Evolutionary conservation across 2,329 filamentous ascomycete species (phyloP).

Genomic region (Fusarium sp.): DNA sequence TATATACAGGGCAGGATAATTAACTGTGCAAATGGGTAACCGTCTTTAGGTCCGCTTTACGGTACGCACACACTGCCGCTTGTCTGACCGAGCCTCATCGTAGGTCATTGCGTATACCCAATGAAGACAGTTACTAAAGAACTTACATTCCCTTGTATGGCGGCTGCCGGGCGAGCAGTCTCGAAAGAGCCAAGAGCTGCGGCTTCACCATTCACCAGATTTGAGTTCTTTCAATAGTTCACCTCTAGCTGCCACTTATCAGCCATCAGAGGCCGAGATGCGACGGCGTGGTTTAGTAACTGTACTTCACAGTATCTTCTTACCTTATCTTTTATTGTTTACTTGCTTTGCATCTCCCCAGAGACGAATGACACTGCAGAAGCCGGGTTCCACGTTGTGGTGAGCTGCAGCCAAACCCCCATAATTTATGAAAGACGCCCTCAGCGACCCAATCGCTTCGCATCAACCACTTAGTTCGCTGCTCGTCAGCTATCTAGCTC

Average conservation of each 20-base stretch:
- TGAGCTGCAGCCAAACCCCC: slow-evolving; percentile 40
- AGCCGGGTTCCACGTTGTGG: slow-evolving; percentile 34
- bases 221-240: slow-evolving; percentile 1
- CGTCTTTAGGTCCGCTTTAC: neutral
- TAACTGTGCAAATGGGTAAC: slow-evolving; percentile 14
- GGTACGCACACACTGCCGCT: slow-evolving; percentile 22
- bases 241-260: slow-evolving; percentile 17
- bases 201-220: slow-evolving; percentile 5
- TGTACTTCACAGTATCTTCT: slow-evolving; percentile 11
- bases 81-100: slow-evolving; percentile 38
- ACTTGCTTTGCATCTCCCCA: slow-evolving; percentile 34
- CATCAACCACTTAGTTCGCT: slow-evolving; percentile 36
- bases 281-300: neutral
- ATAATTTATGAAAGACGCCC: slow-evolving; percentile 44
- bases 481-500: slow-evolving; percentile 41
- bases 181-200: slow-evolving; percentile 7
- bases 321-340: slow-evolving; percentile 28
- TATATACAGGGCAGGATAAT: slow-evolving; percentile 22
- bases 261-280: slow-evolving; percentile 17
- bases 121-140: slow-evolving; percentile 1
- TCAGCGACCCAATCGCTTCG: slow-evolving; percentile 41
- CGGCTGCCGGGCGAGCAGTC: neutral
- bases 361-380: slow-evolving; percentile 40
- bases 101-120: neutral
- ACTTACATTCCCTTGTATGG: slow-evolving; percentile 18